A percentile compares a stretch with the other conserved stretches of the same genome.
Evolutionary conservation across 164 flowering plant genomes (phyloP).

Genomic region (Vitis rupestris): DNA sequence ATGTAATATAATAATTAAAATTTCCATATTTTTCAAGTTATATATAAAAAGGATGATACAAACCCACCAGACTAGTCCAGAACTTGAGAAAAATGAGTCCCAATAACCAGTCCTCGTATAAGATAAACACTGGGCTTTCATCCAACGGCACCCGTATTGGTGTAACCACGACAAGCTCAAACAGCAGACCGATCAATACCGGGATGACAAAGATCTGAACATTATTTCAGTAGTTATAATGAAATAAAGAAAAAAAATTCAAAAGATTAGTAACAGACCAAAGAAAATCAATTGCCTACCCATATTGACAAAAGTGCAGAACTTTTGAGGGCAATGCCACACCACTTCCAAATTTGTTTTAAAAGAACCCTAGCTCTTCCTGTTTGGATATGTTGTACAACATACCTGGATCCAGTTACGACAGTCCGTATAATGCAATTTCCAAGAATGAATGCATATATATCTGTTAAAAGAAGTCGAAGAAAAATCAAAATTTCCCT

Average conservation of each 20-base stretch:
- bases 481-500: background rate
- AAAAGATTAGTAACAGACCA: background rate
- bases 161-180: slow-evolving; percentile 66
- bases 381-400: slow-evolving; percentile 43
- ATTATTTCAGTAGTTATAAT: background rate
- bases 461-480: slow-evolving; percentile 26
- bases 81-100: slow-evolving; percentile 67
- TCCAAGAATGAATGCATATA: slow-evolving; percentile 65
- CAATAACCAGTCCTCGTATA: slow-evolving; percentile 73
- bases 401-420: slow-evolving; percentile 56
- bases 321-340: slow-evolving; percentile 50
- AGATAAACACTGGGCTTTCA: slow-evolving; percentile 72
- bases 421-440: slow-evolving; percentile 56
- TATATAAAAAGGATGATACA: background rate
- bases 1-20: too few species aligned
- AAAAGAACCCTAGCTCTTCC: slow-evolving; percentile 43
- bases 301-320: slow-evolving; percentile 60
- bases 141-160: slow-evolving; percentile 76
- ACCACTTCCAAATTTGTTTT: slow-evolving; percentile 59
- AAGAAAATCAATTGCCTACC: slow-evolving; percentile 33
- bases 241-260: background rate
- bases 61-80: slow-evolving; percentile 66
- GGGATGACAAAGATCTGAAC: slow-evolving; percentile 63
- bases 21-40: background rate
- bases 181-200: slow-evolving; percentile 61